A percentile compares a stretch with the other conserved stretches of the same genome.
Conservation (phyloP, 176 grass and related monocot genomes). For the Ampelocalamus luodianensis region DNA sequence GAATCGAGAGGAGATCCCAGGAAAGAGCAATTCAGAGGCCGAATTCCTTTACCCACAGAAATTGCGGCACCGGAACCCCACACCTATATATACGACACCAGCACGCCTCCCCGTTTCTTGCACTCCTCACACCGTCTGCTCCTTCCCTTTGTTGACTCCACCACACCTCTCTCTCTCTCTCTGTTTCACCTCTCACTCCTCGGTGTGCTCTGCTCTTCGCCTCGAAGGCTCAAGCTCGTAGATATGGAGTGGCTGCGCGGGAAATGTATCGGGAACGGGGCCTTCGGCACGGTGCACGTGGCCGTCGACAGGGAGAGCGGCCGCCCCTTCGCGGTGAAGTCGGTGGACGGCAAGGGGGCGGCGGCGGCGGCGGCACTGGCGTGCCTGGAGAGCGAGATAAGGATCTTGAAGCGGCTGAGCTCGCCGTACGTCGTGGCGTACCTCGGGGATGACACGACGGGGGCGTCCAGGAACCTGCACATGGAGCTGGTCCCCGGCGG, state of each 20-base stretch:
- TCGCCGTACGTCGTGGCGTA: slow-evolving; percentile 83
- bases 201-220: slow-evolving; percentile 18
- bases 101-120: slow-evolving; percentile 35
- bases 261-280: slow-evolving; percentile 72
- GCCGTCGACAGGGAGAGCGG: slow-evolving; percentile 57
- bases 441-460: slow-evolving; percentile 60
- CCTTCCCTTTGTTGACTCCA: background rate
- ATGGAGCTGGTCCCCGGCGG: slow-evolving; percentile 78
- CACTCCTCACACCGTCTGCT: slow-evolving; percentile 38
- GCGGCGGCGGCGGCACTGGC: slow-evolving; percentile 48
- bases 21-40: background rate
- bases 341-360: slow-evolving; percentile 44
- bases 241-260: slow-evolving; percentile 66
- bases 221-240: background rate
- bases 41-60: slow-evolving; percentile 45
- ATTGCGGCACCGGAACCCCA: slow-evolving; percentile 25
- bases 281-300: slow-evolving; percentile 74
- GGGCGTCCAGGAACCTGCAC: slow-evolving; percentile 65
- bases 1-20: slow-evolving; percentile 34
- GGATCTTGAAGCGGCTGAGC: slow-evolving; percentile 60
- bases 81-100: slow-evolving; percentile 54
- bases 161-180: slow-evolving; percentile 24
- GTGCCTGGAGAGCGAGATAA: slow-evolving; percentile 84
- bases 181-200: background rate
- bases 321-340: slow-evolving; percentile 80